A percentile compares a stretch with the other conserved stretches of the same genome.
phyloP scores from a whole-genome alignment of 345 rosid species.

The Boechera retrofracta region DNA sequence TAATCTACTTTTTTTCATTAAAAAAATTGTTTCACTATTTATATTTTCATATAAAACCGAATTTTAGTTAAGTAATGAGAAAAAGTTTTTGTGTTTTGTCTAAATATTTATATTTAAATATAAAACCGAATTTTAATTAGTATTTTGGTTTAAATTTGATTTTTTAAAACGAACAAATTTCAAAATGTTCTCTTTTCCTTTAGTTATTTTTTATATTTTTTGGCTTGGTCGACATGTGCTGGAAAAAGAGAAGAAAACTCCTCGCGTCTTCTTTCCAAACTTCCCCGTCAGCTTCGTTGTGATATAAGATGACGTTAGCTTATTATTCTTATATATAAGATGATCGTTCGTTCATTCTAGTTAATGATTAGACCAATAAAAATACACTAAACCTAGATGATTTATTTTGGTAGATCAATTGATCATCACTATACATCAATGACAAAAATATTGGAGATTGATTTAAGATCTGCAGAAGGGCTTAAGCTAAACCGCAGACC shows the following conservation, averaged over 20 bases:
- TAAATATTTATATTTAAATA: not conserved
- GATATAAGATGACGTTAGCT: not conserved
- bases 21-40: too few species aligned
- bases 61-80: too few species aligned
- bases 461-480: constrained; percentile 64
- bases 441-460: constrained; percentile 54
- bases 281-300: constrained; percentile 23
- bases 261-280: not conserved
- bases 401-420: not conserved
- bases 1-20: too few species aligned
- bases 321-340: not conserved
- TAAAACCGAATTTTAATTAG: not conserved
- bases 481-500: constrained; percentile 50
- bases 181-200: not conserved
- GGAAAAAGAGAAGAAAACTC: constrained; percentile 24
- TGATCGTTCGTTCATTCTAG: not conserved
- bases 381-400: not conserved
- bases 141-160: not conserved
- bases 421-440: constrained; percentile 20
- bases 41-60: too few species aligned
- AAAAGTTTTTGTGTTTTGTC: not conserved
- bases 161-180: not conserved
- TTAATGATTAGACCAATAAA: constrained; percentile 14
- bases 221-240: not conserved
- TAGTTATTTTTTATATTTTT: not conserved